Conservation (phyloP, 257 asterid genomes). For the Ophiorrhiza pumila region DNA sequence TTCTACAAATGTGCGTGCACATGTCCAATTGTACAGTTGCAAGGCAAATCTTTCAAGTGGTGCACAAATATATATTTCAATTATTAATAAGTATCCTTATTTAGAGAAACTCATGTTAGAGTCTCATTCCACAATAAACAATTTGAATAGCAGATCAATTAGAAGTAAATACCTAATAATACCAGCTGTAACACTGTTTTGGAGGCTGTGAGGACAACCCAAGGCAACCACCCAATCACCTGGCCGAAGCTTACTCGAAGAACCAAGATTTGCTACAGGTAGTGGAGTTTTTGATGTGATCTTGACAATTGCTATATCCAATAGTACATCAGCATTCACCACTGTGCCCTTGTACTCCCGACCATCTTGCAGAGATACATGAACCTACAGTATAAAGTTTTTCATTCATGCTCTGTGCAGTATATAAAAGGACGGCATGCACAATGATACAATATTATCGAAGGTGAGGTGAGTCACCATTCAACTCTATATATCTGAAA, state of each 20-base stretch:
- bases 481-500: background rate
- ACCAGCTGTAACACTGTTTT: constrained; percentile 88
- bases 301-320: constrained; percentile 71
- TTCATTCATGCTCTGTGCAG: background rate
- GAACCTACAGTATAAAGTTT: constrained; percentile 48
- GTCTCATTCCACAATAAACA: background rate
- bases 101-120: background rate
- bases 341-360: constrained; percentile 86
- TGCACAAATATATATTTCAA: background rate
- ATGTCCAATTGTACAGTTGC: background rate
- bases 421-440: background rate
- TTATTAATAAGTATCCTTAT: background rate
- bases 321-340: constrained; percentile 71
- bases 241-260: constrained; percentile 78
- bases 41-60: background rate
- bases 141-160: constrained; percentile 8
- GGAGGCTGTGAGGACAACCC: constrained; percentile 93
- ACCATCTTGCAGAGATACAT: constrained; percentile 94
- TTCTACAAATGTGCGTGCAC: background rate
- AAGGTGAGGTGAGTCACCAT: background rate
- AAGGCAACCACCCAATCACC: constrained; percentile 96
- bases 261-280: constrained; percentile 76
- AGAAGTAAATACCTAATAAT: constrained; percentile 60
- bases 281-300: constrained; percentile 76
- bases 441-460: background rate